phyloP scores from a whole-genome alignment of 257 asterid genomes.

The Fraxinus quadrangulata region DNA sequence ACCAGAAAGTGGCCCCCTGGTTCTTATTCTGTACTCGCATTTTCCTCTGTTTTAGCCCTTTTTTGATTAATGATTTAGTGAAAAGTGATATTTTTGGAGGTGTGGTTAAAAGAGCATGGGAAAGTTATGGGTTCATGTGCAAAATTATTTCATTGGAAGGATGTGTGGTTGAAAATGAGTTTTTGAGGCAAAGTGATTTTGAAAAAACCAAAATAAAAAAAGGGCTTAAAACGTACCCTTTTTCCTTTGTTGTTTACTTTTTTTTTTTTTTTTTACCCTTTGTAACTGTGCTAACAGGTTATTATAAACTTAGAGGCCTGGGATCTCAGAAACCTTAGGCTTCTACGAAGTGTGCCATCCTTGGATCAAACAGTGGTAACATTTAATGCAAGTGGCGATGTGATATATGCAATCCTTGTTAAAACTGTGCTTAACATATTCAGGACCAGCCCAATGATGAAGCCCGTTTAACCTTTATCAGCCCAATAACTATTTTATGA shows the following conservation, averaged over 20 bases:
- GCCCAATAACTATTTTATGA: no score
- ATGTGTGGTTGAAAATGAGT: no score
- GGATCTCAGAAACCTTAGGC: constrained; percentile 88
- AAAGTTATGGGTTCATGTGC: no score
- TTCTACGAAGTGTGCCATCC: constrained; percentile 84
- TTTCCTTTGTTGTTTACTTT: background rate
- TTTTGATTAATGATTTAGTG: no score
- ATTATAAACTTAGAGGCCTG: constrained; percentile 94
- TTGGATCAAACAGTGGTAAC: constrained; percentile 82
- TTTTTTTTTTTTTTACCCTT: background rate
- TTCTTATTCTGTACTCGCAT: background rate
- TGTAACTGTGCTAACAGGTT: constrained; percentile 49
- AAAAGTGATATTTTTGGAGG: no score
- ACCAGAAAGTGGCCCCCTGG: background rate
- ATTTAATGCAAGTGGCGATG: constrained; percentile 87
- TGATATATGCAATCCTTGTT: constrained; percentile 83
- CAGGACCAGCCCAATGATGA: no score
- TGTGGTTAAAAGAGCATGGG: no score
- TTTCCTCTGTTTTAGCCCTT: background rate
- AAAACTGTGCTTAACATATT: no score
- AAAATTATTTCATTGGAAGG: no score
- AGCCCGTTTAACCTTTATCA: no score
- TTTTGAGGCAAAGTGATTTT: no score
- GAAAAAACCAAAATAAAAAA: no score
- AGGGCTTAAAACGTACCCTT: background rate